Conservation (phyloP, 768 basidiomycete genomes). For the Leucocoprinus sp. region DNA sequence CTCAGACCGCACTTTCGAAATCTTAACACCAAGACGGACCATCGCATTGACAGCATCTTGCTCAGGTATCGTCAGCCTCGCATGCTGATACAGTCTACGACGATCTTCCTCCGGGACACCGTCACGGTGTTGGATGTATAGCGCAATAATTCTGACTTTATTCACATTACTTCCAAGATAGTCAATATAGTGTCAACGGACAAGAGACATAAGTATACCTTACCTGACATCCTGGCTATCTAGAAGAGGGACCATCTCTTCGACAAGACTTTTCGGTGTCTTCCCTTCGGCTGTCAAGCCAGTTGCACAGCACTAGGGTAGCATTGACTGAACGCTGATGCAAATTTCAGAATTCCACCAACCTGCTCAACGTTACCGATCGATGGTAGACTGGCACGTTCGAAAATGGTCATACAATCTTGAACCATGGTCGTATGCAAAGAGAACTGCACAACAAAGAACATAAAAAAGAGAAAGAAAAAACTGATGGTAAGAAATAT, state of each 20-base stretch:
- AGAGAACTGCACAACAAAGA: slow-evolving; percentile 62
- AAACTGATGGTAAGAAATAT: slow-evolving; percentile 4
- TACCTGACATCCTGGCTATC: slow-evolving; percentile 83
- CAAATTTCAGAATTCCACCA: slow-evolving; percentile 2
- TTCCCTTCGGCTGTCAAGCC: slow-evolving; percentile 89
- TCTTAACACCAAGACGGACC: slow-evolving; percentile 70
- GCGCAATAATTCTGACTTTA: slow-evolving; percentile 93
- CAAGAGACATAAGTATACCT: slow-evolving; percentile 17
- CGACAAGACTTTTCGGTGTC: slow-evolving; percentile 87
- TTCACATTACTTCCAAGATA: slow-evolving; percentile 60
- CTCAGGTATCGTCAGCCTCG: slow-evolving; percentile 76
- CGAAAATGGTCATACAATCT: slow-evolving; percentile 93
- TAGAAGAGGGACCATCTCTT: slow-evolving; percentile 97
- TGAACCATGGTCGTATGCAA: slow-evolving; percentile 96
- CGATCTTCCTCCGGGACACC: slow-evolving; percentile 99
- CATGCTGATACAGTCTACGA: slow-evolving; percentile 91
- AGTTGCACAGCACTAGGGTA: slow-evolving; percentile 79
- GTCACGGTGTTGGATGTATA: slow-evolving; percentile 91
- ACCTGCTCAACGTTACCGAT: slow-evolving; percentile 91
- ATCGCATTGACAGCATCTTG: slow-evolving; percentile 92
- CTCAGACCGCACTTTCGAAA: slow-evolving; percentile 58
- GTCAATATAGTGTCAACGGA: slow-evolving; percentile 4
- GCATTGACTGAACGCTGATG: background rate
- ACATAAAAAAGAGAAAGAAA: background rate
- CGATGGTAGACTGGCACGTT: slow-evolving; percentile 73